These are phyloP conservation scores for Yarrowia deformans DNA, from an alignment of 805 yeast species.

Conservation along the genomic window DNA sequence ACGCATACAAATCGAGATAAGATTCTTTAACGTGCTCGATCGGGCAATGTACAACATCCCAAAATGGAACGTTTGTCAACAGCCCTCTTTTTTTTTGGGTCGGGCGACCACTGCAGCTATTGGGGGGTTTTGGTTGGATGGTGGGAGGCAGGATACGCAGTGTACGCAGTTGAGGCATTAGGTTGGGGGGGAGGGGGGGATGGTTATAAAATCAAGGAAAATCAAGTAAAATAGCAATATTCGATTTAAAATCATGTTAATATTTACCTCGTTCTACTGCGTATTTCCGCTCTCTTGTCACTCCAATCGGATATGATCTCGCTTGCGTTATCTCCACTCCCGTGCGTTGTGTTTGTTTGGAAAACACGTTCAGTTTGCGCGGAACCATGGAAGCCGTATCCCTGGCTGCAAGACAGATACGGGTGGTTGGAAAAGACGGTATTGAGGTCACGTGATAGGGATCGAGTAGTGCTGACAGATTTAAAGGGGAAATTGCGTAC, in stretches of 20 bases:
- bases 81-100: conserved; percentile 8
- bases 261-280: too few species aligned
- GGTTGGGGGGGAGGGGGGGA: too few species aligned
- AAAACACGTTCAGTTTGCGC: not conserved
- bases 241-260: too few species aligned
- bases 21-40: not conserved
- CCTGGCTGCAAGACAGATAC: not conserved
- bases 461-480: too few species aligned
- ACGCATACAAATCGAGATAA: not conserved
- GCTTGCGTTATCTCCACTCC: too few species aligned
- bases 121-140: not conserved
- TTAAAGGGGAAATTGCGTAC: too few species aligned
- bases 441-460: not conserved
- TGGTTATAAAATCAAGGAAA: not conserved
- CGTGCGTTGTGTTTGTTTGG: not conserved
- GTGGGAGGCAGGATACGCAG: not conserved
- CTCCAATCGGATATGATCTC: too few species aligned
- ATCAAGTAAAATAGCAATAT: not conserved
- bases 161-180: conserved; percentile 5
- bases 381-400: conserved; percentile 9
- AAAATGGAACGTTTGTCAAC: conserved; percentile 7
- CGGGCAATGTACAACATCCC: conserved; percentile 30
- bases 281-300: too few species aligned
- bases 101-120: conserved; percentile 7
- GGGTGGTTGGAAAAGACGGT: not conserved